Conservation (phyloP, 345 rosid species). For the Eucalyptus polybractea region DNA sequence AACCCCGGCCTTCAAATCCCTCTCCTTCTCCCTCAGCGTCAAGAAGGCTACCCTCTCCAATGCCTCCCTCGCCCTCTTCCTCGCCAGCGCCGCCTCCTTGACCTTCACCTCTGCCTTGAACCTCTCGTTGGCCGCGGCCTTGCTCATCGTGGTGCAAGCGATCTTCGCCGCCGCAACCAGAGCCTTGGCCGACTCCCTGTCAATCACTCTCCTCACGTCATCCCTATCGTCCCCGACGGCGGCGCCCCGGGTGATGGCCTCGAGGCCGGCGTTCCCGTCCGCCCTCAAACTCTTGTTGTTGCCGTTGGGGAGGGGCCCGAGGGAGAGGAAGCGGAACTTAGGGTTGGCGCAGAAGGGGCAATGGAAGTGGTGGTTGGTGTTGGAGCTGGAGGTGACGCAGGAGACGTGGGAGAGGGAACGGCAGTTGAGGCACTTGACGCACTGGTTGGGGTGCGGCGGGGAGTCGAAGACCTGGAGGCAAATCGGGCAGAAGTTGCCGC, state of each 20-base stretch:
- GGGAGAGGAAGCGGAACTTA: conserved; percentile 26
- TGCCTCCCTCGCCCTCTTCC: conserved; percentile 64
- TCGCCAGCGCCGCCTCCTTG: conserved; percentile 44
- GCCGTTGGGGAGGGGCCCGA: neutral
- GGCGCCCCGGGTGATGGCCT: neutral
- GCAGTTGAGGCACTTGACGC: conserved; percentile 46
- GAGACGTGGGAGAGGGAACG: conserved; percentile 47
- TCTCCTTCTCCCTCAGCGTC: neutral
- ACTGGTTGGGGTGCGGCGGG: conserved; percentile 15
- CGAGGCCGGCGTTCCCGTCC: neutral
- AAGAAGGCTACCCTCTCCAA: conserved; percentile 25
- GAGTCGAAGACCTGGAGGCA: conserved; percentile 57
- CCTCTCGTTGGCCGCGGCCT: conserved; percentile 21
- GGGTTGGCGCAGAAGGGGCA: conserved; percentile 43
- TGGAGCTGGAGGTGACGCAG: conserved; percentile 17
- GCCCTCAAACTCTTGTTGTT: neutral
- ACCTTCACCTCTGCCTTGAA: conserved; percentile 44
- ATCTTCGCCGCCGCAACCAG: conserved; percentile 57
- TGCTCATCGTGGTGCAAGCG: conserved; percentile 37
- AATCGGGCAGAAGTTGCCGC: conserved; percentile 47
- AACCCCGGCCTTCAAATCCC: neutral
- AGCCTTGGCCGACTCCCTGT: conserved; percentile 21
- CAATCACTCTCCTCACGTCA: conserved; percentile 1
- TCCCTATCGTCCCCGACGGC: neutral
- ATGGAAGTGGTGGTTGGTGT: conserved; percentile 2